Evolutionary conservation across 305 asterid genomes (phyloP), one percentile per base, ranked within the genome.

Genomic region (Fraxinus xanthoxyloides): DNA sequence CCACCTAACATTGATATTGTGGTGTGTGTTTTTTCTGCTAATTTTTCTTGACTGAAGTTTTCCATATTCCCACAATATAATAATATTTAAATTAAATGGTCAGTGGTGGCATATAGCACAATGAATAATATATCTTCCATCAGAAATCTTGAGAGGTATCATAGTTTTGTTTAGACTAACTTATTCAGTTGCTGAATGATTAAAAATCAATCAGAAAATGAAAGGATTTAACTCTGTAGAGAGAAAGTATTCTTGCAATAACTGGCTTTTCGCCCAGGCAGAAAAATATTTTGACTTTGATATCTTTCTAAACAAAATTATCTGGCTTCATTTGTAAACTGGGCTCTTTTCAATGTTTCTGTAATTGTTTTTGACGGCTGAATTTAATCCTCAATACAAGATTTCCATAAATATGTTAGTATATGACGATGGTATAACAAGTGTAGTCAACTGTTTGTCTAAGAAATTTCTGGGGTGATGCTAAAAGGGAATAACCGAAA

Each of bases 101-200:
- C 69, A 12, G 35, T 23, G 40, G 59, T 77, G 80, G 69, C 82
- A 32, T 40, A 72, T 74, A 7, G 74, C 10, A 30, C 74, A 74
- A 48, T 23, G 23, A 21, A 35, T 80, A 85, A 82, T 85, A 79
- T 69, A 17, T 32, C 61, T 85, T 85, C 82, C 56, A 21, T 40
- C 43, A 17, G 51, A 85, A 81, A 83, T 76, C 79, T 74, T 73
- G 40, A 1, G 7, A 24, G 81, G 77, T 67, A 84, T 84, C 84
- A 28, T 21, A 7, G 26, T 21, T 61, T 21, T 21, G 21, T 59
- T 61, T 4, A 19, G 26, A 8, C 10, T 23, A 21, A 21, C 59
- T 15, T 4, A 17, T 48, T 48, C 59, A 15, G 59, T 15, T 48
- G 21, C 59, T 17, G 21, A 15, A 4, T 15, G 21, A 15, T 48